Base-by-base conservation (phyloP, 2,329 filamentous ascomycete genomes). In the Penicillium nordicum region DNA sequence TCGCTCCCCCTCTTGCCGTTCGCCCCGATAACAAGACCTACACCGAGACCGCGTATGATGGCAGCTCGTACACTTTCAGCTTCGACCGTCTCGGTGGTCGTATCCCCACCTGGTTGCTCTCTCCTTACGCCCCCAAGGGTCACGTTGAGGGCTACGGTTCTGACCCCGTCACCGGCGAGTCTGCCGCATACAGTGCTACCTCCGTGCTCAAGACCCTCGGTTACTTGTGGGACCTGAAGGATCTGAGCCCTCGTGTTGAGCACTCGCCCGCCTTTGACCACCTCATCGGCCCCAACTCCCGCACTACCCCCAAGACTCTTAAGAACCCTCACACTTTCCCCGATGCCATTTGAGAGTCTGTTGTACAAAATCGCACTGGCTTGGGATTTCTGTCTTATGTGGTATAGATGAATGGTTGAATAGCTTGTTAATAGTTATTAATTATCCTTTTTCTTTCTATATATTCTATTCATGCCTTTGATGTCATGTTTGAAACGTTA, bases 1-100 rank as follows among this genome's bases (percentile, higher is more conserved):
- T 74, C 21, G 58, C 63, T 34, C 66, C 72, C 18, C 70, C 69
- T n/a, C 61, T 66, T 30, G 70, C 68, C 25, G 63, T 69, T 12
- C 67, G 69, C 42, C 68, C 71, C 0, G 73, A 76, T 36, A 55
- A 69, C 58, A 60, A 74, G 55, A 69, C 65, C 18, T 72, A 72
- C 58, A 76, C 74, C 14, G 67, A 69, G 60, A 70, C 56, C 4
- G 68, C 64, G 5, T 5, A 23, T 4, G 61, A 71, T 21, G 68
- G 69, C 32, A 51, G 50, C 27, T 42, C 49, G 12, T 70, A 69
- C 56, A 71, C 69, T 7, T 57, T 71, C 14, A 59, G 50, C 38
- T 71, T 62, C 37, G 65, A 69, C 50, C 66, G 68, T 49, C 57
- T 66, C 0, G 68, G 68, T 54, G 67, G 65, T 34, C 68, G 69